Conservation (phyloP, 768 basidiomycete species). For the Auricularia auricula-judae region DNA sequence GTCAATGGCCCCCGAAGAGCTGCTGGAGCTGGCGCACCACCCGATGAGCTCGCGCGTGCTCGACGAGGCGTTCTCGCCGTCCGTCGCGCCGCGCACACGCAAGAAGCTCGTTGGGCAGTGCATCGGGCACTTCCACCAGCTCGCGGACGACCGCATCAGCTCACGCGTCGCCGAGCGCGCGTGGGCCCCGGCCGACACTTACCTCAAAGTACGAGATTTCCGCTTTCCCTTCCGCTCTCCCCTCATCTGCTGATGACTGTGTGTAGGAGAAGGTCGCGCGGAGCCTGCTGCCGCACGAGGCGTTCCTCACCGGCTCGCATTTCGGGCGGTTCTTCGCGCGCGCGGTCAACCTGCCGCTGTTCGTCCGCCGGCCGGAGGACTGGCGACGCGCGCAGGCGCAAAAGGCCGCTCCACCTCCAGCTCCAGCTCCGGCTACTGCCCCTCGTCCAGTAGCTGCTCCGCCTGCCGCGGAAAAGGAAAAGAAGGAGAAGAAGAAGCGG, state of each 20-base stretch:
- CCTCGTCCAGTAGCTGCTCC: constrained; percentile 11
- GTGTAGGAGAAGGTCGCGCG: constrained; percentile 82
- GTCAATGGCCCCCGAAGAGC: constrained; percentile 44
- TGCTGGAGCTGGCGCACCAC: constrained; percentile 48
- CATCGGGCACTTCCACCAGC: constrained; percentile 64
- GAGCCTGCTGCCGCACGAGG: constrained; percentile 62
- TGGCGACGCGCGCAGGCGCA: constrained; percentile 67
- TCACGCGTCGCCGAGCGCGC: constrained; percentile 81
- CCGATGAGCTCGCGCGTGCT: constrained; percentile 69
- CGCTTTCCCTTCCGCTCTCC: no score
- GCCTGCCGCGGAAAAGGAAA: constrained; percentile 1
- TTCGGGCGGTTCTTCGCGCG: constrained; percentile 84
- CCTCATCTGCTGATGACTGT: no score
- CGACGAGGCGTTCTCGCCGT: constrained; percentile 55
- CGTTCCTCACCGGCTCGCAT: constrained; percentile 59
- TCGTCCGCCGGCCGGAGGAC: constrained; percentile 68
- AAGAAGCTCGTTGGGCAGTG: constrained; percentile 63
- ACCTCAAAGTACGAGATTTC: constrained; percentile 56
- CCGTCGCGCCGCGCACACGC: constrained; percentile 52
- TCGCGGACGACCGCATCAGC: constrained; percentile 86
- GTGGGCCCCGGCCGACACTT: constrained; percentile 87
- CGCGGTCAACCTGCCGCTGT: constrained; percentile 64
- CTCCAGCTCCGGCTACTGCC: not conserved
- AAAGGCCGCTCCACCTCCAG: constrained; percentile 9
- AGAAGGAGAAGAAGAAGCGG: constrained; percentile 32